phyloP scores from a whole-genome alignment of 768 basidiomycete species.

The Dacryopinax spathularia region DNA sequence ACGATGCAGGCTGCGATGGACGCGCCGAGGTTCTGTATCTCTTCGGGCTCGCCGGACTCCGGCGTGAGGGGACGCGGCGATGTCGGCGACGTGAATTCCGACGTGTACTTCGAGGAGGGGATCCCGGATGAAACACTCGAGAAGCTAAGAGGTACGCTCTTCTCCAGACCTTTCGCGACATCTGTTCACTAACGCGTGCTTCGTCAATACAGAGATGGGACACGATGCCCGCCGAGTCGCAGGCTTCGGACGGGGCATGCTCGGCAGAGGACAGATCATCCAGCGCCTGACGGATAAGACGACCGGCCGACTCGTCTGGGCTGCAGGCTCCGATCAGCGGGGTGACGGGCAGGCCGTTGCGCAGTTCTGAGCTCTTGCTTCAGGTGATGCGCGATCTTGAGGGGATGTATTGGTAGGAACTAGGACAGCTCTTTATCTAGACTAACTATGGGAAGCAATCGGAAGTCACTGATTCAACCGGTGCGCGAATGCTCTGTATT shows the following conservation, averaged over 20 bases:
- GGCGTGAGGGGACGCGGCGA: constrained; percentile 29
- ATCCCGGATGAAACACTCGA: constrained; percentile 48
- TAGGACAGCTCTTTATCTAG: too few species aligned
- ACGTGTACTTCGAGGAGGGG: constrained; percentile 81
- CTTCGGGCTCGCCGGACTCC: constrained; percentile 57
- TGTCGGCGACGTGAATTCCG: constrained; percentile 61
- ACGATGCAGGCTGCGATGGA: constrained; percentile 82
- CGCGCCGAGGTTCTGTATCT: constrained; percentile 92
- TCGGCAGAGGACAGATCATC: constrained; percentile 84
- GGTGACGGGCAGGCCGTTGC: constrained; percentile 78
- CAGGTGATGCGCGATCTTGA: too few species aligned
- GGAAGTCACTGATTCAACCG: too few species aligned
- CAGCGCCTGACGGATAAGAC: constrained; percentile 55
- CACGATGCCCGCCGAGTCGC: constrained; percentile 56
- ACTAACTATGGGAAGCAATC: too few species aligned
- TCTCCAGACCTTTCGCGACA: neutral
- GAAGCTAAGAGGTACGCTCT: constrained; percentile 44
- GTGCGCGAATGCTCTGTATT: too few species aligned
- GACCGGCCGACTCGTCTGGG: constrained; percentile 69
- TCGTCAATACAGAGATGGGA: constrained; percentile 53
- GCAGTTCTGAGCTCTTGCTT: constrained; percentile 43
- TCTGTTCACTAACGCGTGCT: constrained; percentile 1
- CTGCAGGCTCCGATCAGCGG: constrained; percentile 80
- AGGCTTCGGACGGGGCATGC: constrained; percentile 47
- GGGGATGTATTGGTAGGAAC: too few species aligned